These are phyloP conservation scores for Alloascoidea africana DNA, from an alignment of 805 yeast genomes.

Conservation along the genomic window DNA sequence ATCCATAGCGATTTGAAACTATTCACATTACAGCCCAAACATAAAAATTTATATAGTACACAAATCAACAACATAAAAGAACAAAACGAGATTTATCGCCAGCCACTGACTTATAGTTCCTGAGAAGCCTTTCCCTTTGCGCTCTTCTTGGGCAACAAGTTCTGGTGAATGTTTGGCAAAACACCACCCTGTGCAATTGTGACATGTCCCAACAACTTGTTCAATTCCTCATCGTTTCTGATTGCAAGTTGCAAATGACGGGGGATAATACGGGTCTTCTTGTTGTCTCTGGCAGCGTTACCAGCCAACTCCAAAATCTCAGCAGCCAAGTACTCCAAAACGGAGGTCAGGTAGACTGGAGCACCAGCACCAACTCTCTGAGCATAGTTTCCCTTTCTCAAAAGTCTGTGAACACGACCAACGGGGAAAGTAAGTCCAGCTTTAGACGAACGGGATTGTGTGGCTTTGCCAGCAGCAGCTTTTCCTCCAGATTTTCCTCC, in stretches of 20 bases:
- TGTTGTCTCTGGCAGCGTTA: constrained; percentile 98
- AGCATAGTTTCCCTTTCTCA: constrained; percentile 96
- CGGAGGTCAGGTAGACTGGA: constrained; percentile 95
- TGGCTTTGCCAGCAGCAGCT: constrained; percentile 91
- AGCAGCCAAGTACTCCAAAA: constrained; percentile 92
- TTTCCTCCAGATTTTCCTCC: constrained; percentile 79
- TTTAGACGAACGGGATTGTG: constrained; percentile 96
- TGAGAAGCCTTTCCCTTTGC: no score
- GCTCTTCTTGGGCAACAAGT: constrained; percentile 74
- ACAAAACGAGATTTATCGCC: neutral
- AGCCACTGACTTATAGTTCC: no score
- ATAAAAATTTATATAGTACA: no score
- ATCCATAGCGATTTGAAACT: no score
- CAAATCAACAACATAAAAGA: neutral
- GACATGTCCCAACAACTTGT: constrained; percentile 84
- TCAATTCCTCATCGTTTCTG: constrained; percentile 97
- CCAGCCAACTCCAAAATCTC: constrained; percentile 97
- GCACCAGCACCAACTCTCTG: constrained; percentile 99
- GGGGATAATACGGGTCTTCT: constrained; percentile 97
- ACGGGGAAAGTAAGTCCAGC: constrained; percentile 99
- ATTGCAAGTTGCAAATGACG: constrained; percentile 97
- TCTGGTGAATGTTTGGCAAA: constrained; percentile 91
- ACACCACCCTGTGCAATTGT: constrained; percentile 99
- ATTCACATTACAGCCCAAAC: no score
- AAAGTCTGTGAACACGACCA: constrained; percentile 95